Conservation (phyloP, 768 basidiomycete species). For the Boletus huronensis region DNA sequence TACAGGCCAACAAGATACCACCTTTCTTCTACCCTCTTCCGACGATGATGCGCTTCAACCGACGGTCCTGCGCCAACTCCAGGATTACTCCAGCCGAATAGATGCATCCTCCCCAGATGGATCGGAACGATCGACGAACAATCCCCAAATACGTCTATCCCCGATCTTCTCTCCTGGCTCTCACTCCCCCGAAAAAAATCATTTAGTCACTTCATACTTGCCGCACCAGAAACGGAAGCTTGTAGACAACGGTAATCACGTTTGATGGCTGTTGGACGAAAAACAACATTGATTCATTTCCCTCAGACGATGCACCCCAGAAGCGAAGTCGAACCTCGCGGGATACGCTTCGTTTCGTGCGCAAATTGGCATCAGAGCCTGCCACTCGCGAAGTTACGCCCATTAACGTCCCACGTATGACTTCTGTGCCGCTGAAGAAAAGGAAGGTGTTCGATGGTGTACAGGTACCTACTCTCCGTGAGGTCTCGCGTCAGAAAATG, state of each 20-base stretch:
- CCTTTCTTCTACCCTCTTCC: constrained; percentile 6
- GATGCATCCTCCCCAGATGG: neutral
- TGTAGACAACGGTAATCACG: constrained; percentile 2
- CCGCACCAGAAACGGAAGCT: constrained; percentile 12
- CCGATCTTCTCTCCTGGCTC: neutral
- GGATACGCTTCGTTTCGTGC: constrained; percentile 9
- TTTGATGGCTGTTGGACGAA: neutral
- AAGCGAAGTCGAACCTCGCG: constrained; percentile 23
- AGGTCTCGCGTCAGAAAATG: constrained; percentile 12
- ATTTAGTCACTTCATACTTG: neutral
- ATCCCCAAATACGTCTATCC: neutral
- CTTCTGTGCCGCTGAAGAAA: constrained; percentile 24
- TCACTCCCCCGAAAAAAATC: neutral
- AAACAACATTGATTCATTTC: constrained; percentile 7
- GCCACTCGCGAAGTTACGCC: constrained; percentile 22
- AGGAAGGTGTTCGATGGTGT: constrained; percentile 30
- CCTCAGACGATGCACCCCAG: constrained; percentile 15
- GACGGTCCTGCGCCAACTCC: constrained; percentile 13
- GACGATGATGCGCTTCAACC: constrained; percentile 2
- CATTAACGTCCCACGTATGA: constrained; percentile 13
- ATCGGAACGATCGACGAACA: constrained; percentile 1
- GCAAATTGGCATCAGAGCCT: constrained; percentile 30
- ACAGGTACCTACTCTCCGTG: constrained; percentile 25
- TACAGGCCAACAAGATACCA: constrained; percentile 7
- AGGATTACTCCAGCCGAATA: constrained; percentile 14